A percentile compares a stretch with the other conserved stretches of the same genome.
Evolutionary conservation across 176 grass and related monocot genomes (phyloP).

Genomic region (Aechmea fasciata): DNA sequence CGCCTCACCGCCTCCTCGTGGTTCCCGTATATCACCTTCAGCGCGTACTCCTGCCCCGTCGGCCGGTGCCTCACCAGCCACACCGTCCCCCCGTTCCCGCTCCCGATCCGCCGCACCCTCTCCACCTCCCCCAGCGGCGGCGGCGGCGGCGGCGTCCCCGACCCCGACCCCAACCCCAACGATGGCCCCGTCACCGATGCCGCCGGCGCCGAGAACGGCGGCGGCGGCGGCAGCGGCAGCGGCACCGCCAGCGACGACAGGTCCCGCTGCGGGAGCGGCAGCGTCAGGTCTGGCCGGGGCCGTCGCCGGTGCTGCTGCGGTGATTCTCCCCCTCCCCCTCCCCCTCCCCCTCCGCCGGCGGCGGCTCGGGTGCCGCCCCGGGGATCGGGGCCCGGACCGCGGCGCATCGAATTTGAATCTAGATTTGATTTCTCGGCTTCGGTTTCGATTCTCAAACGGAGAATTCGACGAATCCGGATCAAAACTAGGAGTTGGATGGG

Average conservation of each 20-base stretch:
- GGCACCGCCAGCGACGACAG: background rate
- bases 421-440: no score
- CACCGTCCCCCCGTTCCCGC: conserved; percentile 43
- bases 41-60: conserved; percentile 31
- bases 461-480: background rate
- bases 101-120: conserved; percentile 24
- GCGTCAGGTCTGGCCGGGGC: background rate
- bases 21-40: conserved; percentile 35
- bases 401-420: no score
- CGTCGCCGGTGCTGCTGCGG: background rate
- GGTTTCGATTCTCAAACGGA: background rate
- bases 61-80: conserved; percentile 42
- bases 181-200: background rate
- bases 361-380: background rate
- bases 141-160: background rate
- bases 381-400: background rate
- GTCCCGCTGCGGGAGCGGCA: background rate
- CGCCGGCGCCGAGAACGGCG: background rate
- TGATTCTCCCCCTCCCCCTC: background rate
- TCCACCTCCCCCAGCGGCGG: conserved; percentile 25
- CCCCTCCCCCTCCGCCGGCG: background rate
- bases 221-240: background rate
- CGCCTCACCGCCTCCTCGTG: conserved; percentile 18
- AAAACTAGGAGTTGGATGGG: background rate
- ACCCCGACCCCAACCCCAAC: background rate